Base-by-base conservation (phyloP, 768 basidiomycete genomes). In the Russula compacta region DNA sequence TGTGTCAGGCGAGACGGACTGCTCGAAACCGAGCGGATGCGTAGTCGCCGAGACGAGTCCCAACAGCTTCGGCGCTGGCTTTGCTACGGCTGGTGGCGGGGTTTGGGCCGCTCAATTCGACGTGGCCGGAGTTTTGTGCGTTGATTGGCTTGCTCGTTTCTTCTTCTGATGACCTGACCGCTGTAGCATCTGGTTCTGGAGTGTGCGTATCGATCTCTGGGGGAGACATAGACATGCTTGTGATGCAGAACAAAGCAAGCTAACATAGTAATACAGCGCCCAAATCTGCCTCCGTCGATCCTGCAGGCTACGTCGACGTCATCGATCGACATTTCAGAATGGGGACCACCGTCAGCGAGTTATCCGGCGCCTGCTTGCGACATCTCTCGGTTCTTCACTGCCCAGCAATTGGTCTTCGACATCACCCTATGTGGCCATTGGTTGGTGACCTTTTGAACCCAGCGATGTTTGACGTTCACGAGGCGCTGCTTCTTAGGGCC, bases 51-150 rank as follows among this genome's bases (percentile, higher is more conserved):
- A 74, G 59, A 72, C 67, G n/a, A 69, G 71, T 55, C 67, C 72
- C 21, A 74, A 75, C 58, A 77, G 75, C 54, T 81, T 72, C 58
- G 75, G 74, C 5, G 66, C 65, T n/a, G 73, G 70, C 6, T 82
- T 82, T 62, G 76, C 75, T 7, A 56, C 69, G 3, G 77, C 74
- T 2, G 82, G 83, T n/a, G 84, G 84, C 6, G 84, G 84, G 5
- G 82, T 85, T 1, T 92, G 76, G 71, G 86, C 86, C 2, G 78
- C 84, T 3, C 86, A 87, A 66, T 84, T 87, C 63, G 87, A 87
- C 53, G 74, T 76, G 6, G 69, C 77, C 1, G 85, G 81, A 19
- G 75, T 82, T 42, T 79, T 70, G 76, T 78, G 64, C 69, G 79
- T 67, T 32, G 32, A 19, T 52, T 2, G 1, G 2, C 15, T 44